Conservation (phyloP, 257 asterid species). For the Sherardia arvensis region DNA sequence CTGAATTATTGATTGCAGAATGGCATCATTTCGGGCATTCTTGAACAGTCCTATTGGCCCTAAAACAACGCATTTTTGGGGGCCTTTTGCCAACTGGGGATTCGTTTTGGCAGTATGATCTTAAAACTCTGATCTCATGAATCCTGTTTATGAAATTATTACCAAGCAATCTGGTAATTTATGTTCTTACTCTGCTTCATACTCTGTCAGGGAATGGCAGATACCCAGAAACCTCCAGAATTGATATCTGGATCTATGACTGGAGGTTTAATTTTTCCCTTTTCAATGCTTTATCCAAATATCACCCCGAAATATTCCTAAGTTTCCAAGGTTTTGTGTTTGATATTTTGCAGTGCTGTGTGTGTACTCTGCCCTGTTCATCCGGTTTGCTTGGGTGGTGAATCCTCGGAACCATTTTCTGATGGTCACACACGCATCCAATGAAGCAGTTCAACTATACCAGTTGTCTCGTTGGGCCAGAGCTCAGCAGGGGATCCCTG, state of each 20-base stretch:
- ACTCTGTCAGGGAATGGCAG: conserved; percentile 60
- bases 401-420: conserved; percentile 87
- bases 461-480: conserved; percentile 89
- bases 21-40: conserved; percentile 31
- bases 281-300: too few relatives aligned
- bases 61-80: conserved; percentile 43
- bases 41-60: conserved; percentile 40
- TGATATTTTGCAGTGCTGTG: conserved; percentile 61
- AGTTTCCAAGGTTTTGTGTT: conserved; percentile 4
- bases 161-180: background rate
- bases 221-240: conserved; percentile 89
- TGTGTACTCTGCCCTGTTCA: conserved; percentile 72
- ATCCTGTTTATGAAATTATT: background rate
- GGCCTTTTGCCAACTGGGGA: conserved; percentile 43
- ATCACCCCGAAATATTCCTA: too few relatives aligned
- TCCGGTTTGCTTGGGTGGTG: conserved; percentile 99
- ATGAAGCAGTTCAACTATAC: conserved; percentile 81
- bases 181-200: background rate
- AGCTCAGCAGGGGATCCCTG: conserved; percentile 58
- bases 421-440: conserved; percentile 85
- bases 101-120: conserved; percentile 27
- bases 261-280: conserved; percentile 39
- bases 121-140: background rate
- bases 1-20: background rate
- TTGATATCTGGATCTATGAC: conserved; percentile 90